Evolutionary conservation across 306 rosid species (phyloP), one percentile per base, ranked within the genome.

Genomic region (Malus asiatica): DNA sequence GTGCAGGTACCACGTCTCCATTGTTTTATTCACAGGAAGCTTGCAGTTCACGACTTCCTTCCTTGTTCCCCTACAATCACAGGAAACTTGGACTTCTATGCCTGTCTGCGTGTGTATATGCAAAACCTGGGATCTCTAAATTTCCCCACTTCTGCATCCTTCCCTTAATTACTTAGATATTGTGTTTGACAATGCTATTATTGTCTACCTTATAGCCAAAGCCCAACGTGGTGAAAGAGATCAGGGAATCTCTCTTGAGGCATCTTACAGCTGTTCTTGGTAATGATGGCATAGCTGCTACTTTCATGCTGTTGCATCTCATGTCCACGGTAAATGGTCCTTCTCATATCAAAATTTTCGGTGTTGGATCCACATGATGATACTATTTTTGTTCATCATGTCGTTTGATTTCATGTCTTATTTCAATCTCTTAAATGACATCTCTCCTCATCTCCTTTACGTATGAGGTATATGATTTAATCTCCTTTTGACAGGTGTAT

Each of bases 1-100:
- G 33, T 82, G 64, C 71, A 92, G 99, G 97, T 95, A n/a, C 98
- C 97, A 38, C 90, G 86, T 69, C 87, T 95, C 76, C 99, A 95
- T 77, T 95, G 99, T 82, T 69, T 92, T 53, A 75, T 85, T 82
- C 93, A 88, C 81, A 87, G 86, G 83, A 92, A 95, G 67, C 97
- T 95, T 79, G 78, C 79, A n/a, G 81, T 45, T 72, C 82, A 79
- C 33, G 97, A 92, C 85, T 90, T 90, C 67, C 87, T 92, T 61
- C 77, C 76, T 42, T 44, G 69, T 71, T 75, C 75, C 68, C 82
- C 83, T 59, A 77, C 77, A 51, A 18, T 78, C 29, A 59, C 12
- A 27, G 27, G 27, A 57, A 68, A 44, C 27, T 27, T 27, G 61
- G 38, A 12, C 71, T 16, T 6, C 5, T 57, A 27, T 69, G 6